Percentiles rank a stretch among this genome's conserved stretches.
These are phyloP conservation scores for Fomitiporia mediterranea DNA, from an alignment of 1,284 basidiomycete genomes.

Conservation along the genomic window DNA sequence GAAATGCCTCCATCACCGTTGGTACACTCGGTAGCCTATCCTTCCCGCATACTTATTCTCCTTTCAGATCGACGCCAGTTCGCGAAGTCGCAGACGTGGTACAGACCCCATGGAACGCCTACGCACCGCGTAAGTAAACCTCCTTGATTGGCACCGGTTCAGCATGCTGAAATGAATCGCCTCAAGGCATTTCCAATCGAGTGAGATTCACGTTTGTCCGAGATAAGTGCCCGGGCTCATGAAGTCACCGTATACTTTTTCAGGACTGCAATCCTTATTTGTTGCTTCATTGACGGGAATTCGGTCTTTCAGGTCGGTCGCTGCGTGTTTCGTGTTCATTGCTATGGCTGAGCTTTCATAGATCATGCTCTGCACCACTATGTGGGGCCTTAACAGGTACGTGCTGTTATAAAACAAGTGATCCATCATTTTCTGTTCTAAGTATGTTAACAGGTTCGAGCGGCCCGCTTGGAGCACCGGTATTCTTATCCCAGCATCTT, in stretches of 20 bases:
- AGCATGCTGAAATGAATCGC: no score
- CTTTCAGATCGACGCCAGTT: slow-evolving; percentile 61
- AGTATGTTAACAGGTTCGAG: slow-evolving; percentile 39
- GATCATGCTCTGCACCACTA: slow-evolving; percentile 70
- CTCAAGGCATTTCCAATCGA: slow-evolving; percentile 73
- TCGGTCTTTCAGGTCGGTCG: slow-evolving; percentile 69
- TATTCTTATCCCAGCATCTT: slow-evolving; percentile 68
- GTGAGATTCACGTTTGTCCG: slow-evolving; percentile 34
- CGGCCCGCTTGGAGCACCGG: slow-evolving; percentile 69
- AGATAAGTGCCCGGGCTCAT: slow-evolving; percentile 8
- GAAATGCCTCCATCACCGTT: slow-evolving; percentile 62
- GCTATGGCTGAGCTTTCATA: slow-evolving; percentile 25
- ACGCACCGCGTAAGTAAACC: slow-evolving; percentile 67
- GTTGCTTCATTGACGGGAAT: slow-evolving; percentile 72
- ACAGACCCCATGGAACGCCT: slow-evolving; percentile 80
- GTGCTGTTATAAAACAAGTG: slow-evolving; percentile 8
- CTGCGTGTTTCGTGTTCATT: not conserved
- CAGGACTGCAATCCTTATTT: slow-evolving; percentile 59
- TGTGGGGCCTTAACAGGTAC: slow-evolving; percentile 76
- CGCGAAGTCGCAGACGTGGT: slow-evolving; percentile 76
- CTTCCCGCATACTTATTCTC: slow-evolving; percentile 1
- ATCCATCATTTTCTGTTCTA: not conserved
- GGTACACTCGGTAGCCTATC: slow-evolving; percentile 27
- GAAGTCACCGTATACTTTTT: slow-evolving; percentile 23
- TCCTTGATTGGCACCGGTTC: no score